These are phyloP conservation scores for Papiliotrema fonsecae DNA, from an alignment of 1,284 basidiomycete species.

Conservation along the genomic window DNA sequence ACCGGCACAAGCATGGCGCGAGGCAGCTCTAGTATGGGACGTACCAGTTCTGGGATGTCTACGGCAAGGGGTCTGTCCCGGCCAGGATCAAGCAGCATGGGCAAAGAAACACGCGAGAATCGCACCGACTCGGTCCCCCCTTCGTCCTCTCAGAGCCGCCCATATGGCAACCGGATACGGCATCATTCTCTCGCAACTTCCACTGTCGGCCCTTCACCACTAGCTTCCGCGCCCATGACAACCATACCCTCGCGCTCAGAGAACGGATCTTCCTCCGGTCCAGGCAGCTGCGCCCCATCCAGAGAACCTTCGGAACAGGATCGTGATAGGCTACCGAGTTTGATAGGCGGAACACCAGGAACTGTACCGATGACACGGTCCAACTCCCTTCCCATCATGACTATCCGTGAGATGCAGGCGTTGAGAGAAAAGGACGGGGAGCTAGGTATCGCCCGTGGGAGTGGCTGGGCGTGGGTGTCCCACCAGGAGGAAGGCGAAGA, in stretches of 20 bases:
- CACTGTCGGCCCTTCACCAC: slow-evolving; percentile 17
- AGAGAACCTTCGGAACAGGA: slow-evolving; percentile 5
- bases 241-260: slow-evolving; percentile 25
- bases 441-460: slow-evolving; percentile 32
- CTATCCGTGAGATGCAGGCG: slow-evolving; percentile 29
- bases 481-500: slow-evolving; percentile 14
- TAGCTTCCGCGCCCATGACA: slow-evolving; percentile 25
- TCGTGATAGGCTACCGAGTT: background rate
- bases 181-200: slow-evolving; percentile 12
- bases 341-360: background rate
- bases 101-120: too few species aligned
- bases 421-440: slow-evolving; percentile 36
- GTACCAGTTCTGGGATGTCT: background rate
- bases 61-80: too few species aligned
- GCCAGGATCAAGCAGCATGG: too few species aligned
- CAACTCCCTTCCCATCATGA: slow-evolving; percentile 34
- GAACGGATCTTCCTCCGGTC: slow-evolving; percentile 9
- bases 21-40: background rate
- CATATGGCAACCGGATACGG: too few species aligned
- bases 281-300: slow-evolving; percentile 4
- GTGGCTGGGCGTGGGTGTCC: slow-evolving; percentile 35
- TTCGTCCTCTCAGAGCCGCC: too few species aligned
- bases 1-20: slow-evolving; percentile 3
- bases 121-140: too few species aligned
- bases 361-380: slow-evolving; percentile 37